Evolutionary conservation across 2,329 filamentous ascomycete species (phyloP), one percentile per base, ranked within the genome.

Genomic region (Sporothrix globosa): DNA sequence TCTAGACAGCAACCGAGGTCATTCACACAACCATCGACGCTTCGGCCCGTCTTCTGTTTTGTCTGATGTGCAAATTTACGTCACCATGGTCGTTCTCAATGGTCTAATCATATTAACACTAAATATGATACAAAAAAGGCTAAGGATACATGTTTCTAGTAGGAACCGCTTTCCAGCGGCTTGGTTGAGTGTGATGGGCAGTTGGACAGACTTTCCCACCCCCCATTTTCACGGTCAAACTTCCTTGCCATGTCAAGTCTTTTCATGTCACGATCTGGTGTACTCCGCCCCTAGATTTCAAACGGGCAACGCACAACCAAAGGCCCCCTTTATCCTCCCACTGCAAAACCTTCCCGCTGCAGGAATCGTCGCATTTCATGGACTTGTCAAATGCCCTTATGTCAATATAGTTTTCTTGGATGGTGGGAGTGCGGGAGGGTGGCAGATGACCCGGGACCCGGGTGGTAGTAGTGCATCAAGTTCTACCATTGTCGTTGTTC

Each of bases 221-320:
- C 56, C 39, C 39, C 39, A n/a, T 58, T 60, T 41, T 46, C 39
- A 61, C 58, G n/a, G 46, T 61, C 39, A 46, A 27, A 11, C 39
- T 2, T 44, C 13, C 13, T 44, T 30, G 27, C 3, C 27, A 2
- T 58, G 54, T 6, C n/a, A n/a, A n/a, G n/a, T n/a, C n/a, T n/a
- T n/a, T n/a, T n/a, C 30, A 58, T 60, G 34, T 60, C 56, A 41
- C 56, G 56, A 60, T 41, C 19, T 34, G 21, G 56, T 39, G 34
- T 60, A 11, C 56, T 60, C 56, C 56, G 34, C 58, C 58, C 58
- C 58, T 46, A 61, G 58, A n/a, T n/a, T n/a, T 61, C 58, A 61
- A 41, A 61, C 58, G 24, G 58, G 58, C 39, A 46, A 17, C 58
- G 11, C 58, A 46, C 58, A 61, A 14, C 11, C n/a, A 46, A 44